Conservation (phyloP, 1,139 yeast species). For the Debaryomyces singareniensis region DNA sequence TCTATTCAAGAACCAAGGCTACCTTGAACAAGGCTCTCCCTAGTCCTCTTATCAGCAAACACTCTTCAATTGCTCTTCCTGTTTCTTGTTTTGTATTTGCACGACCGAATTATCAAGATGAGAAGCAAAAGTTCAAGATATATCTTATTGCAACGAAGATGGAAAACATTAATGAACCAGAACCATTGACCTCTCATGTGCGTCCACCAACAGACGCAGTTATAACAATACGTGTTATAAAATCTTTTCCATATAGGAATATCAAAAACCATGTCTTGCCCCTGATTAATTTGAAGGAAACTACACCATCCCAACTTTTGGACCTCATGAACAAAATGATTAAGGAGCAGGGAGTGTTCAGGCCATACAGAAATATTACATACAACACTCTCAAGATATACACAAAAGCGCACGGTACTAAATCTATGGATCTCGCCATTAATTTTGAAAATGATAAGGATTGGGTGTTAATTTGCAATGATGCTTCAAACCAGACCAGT, state of each 20-base stretch:
- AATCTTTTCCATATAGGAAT: slow-evolving; percentile 89
- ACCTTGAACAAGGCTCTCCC: too few relatives aligned
- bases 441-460: slow-evolving; percentile 64
- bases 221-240: slow-evolving; percentile 77
- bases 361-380: slow-evolving; percentile 78
- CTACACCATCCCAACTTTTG: slow-evolving; percentile 61
- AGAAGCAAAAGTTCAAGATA: too few relatives aligned
- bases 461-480: slow-evolving; percentile 50
- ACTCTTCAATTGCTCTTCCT: too few relatives aligned
- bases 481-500: slow-evolving; percentile 16
- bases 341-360: slow-evolving; percentile 57
- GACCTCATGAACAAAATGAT: slow-evolving; percentile 42
- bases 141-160: too few relatives aligned
- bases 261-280: slow-evolving; percentile 74
- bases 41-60: too few relatives aligned
- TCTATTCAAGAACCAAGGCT: too few relatives aligned
- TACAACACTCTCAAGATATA: slow-evolving; percentile 79
- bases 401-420: slow-evolving; percentile 92
- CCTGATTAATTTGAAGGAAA: slow-evolving; percentile 63
- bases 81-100: too few relatives aligned
- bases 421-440: slow-evolving; percentile 86
- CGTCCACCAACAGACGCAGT: slow-evolving; percentile 67
- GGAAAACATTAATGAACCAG: slow-evolving; percentile 5
- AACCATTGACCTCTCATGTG: slow-evolving; percentile 63
- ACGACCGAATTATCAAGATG: too few relatives aligned